Evolutionary conservation across 2,329 filamentous ascomycete species (phyloP), one percentile per base, ranked within the genome.

Genomic region (Colletotrichum tofieldiae): DNA sequence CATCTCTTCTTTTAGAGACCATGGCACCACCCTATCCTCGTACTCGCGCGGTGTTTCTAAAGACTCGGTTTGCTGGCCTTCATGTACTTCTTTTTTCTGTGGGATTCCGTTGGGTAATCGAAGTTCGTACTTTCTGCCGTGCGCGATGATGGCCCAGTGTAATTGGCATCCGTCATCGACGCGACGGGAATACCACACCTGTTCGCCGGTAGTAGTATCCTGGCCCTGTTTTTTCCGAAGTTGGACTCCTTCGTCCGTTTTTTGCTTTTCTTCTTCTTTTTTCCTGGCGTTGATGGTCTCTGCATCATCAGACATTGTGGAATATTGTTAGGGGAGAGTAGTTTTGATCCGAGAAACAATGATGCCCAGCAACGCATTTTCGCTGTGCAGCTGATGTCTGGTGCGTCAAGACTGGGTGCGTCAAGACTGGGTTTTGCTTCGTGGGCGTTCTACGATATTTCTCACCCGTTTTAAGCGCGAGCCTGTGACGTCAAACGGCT

Each of bases 181-280:
- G 12, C 39, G 61, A 3, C 61, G 61, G 26, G 61, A 64, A 14
- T 43, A 55, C 61, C 61, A 64, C 3, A 64, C 61, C 32, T 54
- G 61, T 12, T 64, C 61, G 61, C 61, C 61, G 23, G 51, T 35
- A 11, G 18, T 7, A 14, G 47, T 45, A 26, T 64, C 61, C 23
- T 45, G 35, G 1, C 20, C 61, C 20, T 64, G 61, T 23, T 43
- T 55, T 16, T 43, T 32, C 7, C 61, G 61, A 11, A 54, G 49
- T n/a, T 45, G 16, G 1, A 64, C 47, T 14, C 47, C 47, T 14
- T 64, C 49, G 18, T 64, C 16, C 6, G 23, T 29, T 20, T 7
- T 35, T 16, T 18, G 55, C 6, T 14, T 43, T 5, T 60, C 35
- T 20, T 64, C 49, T 18, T 45, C 61, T 32, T 55, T 4, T 12